Percentiles rank a stretch among this genome's conserved stretches.
Evolutionary conservation across 108 stramenopile species (phyloP).

Genomic region (Nitzschia sp.): DNA sequence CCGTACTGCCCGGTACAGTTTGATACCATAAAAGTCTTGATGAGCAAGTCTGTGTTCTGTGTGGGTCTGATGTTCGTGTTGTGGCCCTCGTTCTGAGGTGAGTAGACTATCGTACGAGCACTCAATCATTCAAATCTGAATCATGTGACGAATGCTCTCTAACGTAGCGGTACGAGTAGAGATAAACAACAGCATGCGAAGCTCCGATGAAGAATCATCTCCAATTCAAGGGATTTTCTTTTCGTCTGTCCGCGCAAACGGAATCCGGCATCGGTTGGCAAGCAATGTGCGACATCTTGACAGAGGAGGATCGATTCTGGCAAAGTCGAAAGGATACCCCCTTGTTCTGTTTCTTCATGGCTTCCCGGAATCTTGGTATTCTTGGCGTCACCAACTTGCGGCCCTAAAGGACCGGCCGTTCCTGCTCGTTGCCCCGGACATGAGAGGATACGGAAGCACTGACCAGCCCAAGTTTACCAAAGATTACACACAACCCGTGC

Average conservation of each 20-base stretch:
- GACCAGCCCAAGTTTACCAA: constrained; percentile 10
- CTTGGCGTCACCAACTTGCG: constrained; percentile 31
- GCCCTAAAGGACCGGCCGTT: constrained; percentile 3
- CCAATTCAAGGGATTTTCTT: constrained; percentile 9
- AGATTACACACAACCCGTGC: constrained; percentile 16
- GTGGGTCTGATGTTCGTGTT: too few relatives aligned
- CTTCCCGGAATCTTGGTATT: constrained; percentile 36
- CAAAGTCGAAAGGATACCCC: not conserved
- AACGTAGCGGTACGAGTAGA: too few relatives aligned
- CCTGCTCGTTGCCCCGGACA: constrained; percentile 27
- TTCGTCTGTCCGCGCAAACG: constrained; percentile 18
- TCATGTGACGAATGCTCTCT: too few relatives aligned
- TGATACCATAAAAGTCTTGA: too few relatives aligned
- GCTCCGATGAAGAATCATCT: too few relatives aligned
- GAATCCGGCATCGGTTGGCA: constrained; percentile 15
- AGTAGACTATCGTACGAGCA: too few relatives aligned
- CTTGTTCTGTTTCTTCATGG: constrained; percentile 34
- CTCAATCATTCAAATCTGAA: too few relatives aligned
- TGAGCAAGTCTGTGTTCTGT: too few relatives aligned
- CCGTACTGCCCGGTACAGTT: too few relatives aligned
- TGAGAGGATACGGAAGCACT: constrained; percentile 38
- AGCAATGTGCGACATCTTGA: constrained; percentile 5
- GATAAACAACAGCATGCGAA: too few relatives aligned
- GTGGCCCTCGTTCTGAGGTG: too few relatives aligned
- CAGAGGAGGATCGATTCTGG: not conserved